Base-by-base conservation (phyloP, 768 basidiomycete species). In the Agrocybe pediades region DNA sequence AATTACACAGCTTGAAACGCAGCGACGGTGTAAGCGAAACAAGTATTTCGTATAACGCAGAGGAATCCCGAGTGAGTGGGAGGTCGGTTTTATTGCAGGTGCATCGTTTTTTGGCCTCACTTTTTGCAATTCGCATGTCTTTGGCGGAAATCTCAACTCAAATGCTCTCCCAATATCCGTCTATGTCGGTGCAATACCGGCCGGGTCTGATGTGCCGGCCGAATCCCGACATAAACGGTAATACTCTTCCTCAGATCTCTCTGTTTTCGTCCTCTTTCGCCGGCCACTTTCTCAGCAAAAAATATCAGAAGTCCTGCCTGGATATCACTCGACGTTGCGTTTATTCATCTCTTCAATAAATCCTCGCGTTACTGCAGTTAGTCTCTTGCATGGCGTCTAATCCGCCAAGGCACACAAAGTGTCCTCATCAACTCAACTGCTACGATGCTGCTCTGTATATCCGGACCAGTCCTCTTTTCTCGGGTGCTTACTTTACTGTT, bases 101-200 rank as follows among this genome's bases (percentile, higher is more conserved):
- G 65, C 71, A 72, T 72, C 68, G 62, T 65, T 66, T 65, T 58
- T 65, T 69, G 68, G 68, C 71, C 71, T 70, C n/a, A n/a, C 65
- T 73, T 70, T 65, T 64, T 65, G 68, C 69, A 26, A 69, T 66
- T 68, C 66, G 65, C 72, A 70, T 71, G 72, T 71, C 62, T 44
- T 50, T 30, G 57, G 62, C 61, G 66, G 33, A 36, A 36, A 67
- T 67, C 51, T 54, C 52, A 62, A 64, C 61, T 62, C 45, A 58
- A 54, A 57, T 65, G 44, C 55, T 60, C 70, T 73, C 74, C 69
- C 13, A 78, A 71, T 71, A 71, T 69, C 77, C 77, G 77, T 61
- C 65, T 67, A 71, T 68, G 71, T 78, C 77, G 77, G 77, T 61
- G 50, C 51, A 50, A 51, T 47, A 58, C 63, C 67, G 65, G 62